These are phyloP conservation scores for Plectranthus barbatus DNA, from an alignment of 257 asterid genomes.

Conservation along the genomic window DNA sequence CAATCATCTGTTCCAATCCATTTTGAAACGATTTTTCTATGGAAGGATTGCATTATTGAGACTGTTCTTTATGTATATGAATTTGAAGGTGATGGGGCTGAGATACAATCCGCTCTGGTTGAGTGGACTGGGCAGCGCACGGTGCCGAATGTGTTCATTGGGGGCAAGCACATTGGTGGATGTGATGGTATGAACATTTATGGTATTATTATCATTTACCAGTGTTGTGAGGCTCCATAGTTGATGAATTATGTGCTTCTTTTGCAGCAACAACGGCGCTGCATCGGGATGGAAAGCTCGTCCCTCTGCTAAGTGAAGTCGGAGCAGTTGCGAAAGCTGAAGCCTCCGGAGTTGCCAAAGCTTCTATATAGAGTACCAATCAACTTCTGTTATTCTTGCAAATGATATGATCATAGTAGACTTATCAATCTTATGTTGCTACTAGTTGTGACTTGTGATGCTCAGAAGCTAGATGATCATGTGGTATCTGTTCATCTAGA, in stretches of 20 bases:
- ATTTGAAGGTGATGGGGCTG: slow-evolving; percentile 67
- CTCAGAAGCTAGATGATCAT: background rate
- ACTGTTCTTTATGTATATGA: background rate
- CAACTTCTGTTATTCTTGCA: background rate
- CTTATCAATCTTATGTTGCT: background rate
- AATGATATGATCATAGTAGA: slow-evolving; percentile 3
- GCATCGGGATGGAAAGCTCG: slow-evolving; percentile 65
- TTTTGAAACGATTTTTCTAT: background rate
- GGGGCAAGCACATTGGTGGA: slow-evolving; percentile 90
- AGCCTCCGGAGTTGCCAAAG: slow-evolving; percentile 7
- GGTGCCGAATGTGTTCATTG: slow-evolving; percentile 81
- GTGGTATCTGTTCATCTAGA: too few relatives aligned
- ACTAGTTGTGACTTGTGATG: background rate
- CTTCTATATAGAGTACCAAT: slow-evolving; percentile 27
- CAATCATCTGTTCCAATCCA: background rate
- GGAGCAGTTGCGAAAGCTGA: slow-evolving; percentile 47
- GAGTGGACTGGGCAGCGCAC: slow-evolving; percentile 74
- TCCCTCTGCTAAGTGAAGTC: slow-evolving; percentile 69
- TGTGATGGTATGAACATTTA: slow-evolving; percentile 48
- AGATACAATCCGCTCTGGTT: slow-evolving; percentile 64
- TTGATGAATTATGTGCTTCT: background rate
- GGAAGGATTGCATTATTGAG: background rate
- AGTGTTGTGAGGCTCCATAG: background rate
- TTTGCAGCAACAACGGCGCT: slow-evolving; percentile 60
- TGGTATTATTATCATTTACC: background rate